Conservation (phyloP, 345 rosid species). For the Hypericum androsaemum region DNA sequence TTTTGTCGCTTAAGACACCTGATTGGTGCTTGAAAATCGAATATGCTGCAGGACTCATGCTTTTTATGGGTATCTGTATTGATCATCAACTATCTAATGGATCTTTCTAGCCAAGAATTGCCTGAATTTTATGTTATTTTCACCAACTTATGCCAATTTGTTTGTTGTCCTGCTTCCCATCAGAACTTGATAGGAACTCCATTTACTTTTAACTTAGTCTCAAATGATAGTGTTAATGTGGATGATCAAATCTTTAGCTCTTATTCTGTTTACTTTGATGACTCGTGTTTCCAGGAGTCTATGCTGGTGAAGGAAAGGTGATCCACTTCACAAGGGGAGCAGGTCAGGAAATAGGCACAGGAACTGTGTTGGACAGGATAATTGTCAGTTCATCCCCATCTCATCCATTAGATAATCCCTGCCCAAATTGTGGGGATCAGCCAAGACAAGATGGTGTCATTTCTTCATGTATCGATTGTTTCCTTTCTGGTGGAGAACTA, state of each 20-base stretch:
- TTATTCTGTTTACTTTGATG: not conserved
- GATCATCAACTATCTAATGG: too few species aligned
- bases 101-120: too few species aligned
- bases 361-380: conserved; percentile 49
- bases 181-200: too few species aligned
- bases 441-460: conserved; percentile 42
- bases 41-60: too few species aligned
- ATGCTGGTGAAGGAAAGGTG: conserved; percentile 51
- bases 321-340: conserved; percentile 67
- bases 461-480: conserved; percentile 62
- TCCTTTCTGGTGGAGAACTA: conserved; percentile 50
- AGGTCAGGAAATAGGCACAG: conserved; percentile 56
- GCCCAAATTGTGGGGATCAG: conserved; percentile 47
- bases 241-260: not conserved
- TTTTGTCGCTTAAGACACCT: too few species aligned
- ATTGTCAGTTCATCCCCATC: conserved; percentile 39
- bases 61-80: too few species aligned
- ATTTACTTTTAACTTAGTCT: too few species aligned
- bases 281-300: conserved; percentile 37
- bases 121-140: too few species aligned
- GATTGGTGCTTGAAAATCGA: too few species aligned
- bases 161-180: too few species aligned
- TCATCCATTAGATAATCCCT: conserved; percentile 31
- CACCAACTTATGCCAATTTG: too few species aligned
- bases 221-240: not conserved